Percentiles rank a stretch among this genome's conserved stretches.
phyloP scores from a whole-genome alignment of 345 rosid species.

The Eucalyptus viminalis region DNA sequence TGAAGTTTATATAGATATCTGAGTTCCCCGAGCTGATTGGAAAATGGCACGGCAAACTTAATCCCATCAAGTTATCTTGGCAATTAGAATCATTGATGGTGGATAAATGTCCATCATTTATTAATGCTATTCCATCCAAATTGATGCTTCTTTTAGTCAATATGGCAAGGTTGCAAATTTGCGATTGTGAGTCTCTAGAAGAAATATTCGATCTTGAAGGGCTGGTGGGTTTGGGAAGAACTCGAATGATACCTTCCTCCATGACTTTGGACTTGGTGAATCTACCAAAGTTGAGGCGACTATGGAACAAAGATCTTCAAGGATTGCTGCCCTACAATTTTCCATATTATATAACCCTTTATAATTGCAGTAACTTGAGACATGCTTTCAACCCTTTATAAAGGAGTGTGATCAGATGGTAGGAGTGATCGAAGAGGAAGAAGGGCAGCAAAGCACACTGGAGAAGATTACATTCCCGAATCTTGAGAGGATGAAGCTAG shows the following conservation, averaged over 20 bases:
- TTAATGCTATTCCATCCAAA: not conserved
- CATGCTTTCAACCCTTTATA: too few species aligned
- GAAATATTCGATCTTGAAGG: not conserved
- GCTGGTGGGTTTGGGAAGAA: not conserved
- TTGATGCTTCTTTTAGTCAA: not conserved
- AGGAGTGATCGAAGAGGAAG: too few species aligned
- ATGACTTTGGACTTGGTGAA: too few species aligned
- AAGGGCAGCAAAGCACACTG: accelerated
- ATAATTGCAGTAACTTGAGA: too few species aligned
- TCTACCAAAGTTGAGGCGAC: too few species aligned
- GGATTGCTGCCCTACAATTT: accelerated
- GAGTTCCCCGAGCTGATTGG: not conserved
- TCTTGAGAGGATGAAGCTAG: accelerated
- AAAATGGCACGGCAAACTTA: not conserved
- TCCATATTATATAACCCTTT: accelerated
- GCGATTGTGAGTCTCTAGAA: not conserved
- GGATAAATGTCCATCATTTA: not conserved
- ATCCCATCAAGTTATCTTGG: not conserved
- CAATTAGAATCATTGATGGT: not conserved
- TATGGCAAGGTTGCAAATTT: accelerated
- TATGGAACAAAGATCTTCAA: too few species aligned
- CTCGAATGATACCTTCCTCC: accelerated
- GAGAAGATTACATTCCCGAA: too few species aligned
- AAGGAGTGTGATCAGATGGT: too few species aligned
- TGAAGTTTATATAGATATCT: not conserved